phyloP scores from a whole-genome alignment of 129 eudicot species.

The Calendula officinalis region DNA sequence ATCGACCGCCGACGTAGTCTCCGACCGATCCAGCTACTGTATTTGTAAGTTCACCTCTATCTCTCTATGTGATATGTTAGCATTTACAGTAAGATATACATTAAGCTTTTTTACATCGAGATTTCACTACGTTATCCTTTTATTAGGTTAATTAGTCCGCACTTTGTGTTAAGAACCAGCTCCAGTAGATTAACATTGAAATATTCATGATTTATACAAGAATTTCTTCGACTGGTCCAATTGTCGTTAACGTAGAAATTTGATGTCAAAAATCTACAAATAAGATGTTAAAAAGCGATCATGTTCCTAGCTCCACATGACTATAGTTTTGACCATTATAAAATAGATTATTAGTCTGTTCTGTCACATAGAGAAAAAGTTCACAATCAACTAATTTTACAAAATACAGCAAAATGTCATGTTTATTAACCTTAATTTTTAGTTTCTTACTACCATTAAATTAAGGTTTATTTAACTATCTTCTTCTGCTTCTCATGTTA shows the following conservation, averaged over 20 bases:
- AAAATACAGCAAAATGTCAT: neutral
- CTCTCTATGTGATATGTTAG: neutral
- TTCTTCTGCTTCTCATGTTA: neutral
- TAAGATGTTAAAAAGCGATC: neutral
- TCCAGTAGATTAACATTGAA: neutral
- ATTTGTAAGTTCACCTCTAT: neutral
- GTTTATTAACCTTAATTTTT: neutral
- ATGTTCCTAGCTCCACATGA: neutral
- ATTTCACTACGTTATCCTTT: too few species aligned
- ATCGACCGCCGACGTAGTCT: constrained; percentile 2
- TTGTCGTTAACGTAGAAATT: neutral
- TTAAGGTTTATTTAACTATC: neutral
- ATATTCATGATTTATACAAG: neutral
- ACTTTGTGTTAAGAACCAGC: too few species aligned
- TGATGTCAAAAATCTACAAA: neutral
- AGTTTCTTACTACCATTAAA: neutral
- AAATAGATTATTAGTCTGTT: too few species aligned
- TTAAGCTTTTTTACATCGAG: too few species aligned
- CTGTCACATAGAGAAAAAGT: too few species aligned
- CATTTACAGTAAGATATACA: neutral
- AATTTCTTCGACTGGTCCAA: neutral
- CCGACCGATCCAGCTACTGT: constrained; percentile 2
- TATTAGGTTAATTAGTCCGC: too few species aligned
- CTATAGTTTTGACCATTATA: neutral
- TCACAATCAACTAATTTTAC: too few species aligned